Conservation (phyloP, 352 stramenopile species). For the Phytophthora macrochlamydospora region DNA sequence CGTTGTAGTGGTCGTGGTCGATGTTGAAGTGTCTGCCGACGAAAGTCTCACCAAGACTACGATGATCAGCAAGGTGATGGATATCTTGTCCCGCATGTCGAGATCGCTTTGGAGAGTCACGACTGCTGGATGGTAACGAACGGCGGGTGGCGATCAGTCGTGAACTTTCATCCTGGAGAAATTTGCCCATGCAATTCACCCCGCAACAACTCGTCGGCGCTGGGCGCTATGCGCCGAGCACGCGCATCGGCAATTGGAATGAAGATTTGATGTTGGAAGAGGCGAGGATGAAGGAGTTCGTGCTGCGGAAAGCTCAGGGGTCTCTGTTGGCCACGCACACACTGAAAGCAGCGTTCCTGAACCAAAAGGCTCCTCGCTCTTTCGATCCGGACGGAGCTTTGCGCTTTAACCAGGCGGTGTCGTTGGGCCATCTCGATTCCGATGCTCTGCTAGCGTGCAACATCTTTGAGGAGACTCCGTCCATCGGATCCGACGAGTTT, state of each 20-base stretch:
- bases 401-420: constrained; percentile 64
- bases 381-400: constrained; percentile 45
- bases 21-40: neutral
- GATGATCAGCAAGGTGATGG: constrained; percentile 19
- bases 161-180: neutral
- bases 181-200: constrained; percentile 84
- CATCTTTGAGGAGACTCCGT: constrained; percentile 84
- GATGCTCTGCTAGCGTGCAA: constrained; percentile 66
- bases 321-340: constrained; percentile 82
- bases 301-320: constrained; percentile 79
- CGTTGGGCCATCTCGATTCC: constrained; percentile 57
- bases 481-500: constrained; percentile 80
- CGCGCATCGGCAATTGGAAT: constrained; percentile 91
- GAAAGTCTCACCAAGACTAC: neutral
- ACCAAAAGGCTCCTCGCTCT: constrained; percentile 64
- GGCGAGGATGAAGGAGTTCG: constrained; percentile 85
- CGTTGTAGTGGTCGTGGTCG: constrained; percentile 9
- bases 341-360: constrained; percentile 77
- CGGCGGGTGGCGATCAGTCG: neutral
- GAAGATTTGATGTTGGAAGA: constrained; percentile 90
- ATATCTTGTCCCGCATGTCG: constrained; percentile 11
- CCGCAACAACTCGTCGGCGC: constrained; percentile 88
- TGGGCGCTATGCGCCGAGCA: constrained; percentile 77
- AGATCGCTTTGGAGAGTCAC: constrained; percentile 16
- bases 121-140: constrained; percentile 34